These are phyloP conservation scores for Scheffersomyces illinoinensis DNA, from an alignment of 1,139 yeast species.

Conservation along the genomic window DNA sequence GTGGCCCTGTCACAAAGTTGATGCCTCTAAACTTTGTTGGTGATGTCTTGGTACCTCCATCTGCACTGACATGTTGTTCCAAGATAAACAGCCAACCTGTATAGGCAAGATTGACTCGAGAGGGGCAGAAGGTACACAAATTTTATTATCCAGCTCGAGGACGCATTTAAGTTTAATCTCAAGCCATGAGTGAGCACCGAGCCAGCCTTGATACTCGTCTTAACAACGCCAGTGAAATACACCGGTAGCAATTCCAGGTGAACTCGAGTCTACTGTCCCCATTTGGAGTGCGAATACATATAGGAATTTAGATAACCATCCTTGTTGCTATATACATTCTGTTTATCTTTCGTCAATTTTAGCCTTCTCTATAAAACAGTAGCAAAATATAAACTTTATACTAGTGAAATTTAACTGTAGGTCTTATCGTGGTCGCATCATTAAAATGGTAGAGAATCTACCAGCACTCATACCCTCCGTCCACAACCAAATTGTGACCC, in stretches of 20 bases:
- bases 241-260: background rate
- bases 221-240: background rate
- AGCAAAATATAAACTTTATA: background rate
- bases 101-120: background rate
- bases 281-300: background rate
- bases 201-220: background rate
- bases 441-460: conserved; percentile 1
- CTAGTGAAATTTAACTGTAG: background rate
- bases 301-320: background rate
- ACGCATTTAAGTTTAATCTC: background rate
- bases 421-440: background rate
- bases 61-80: too few relatives aligned
- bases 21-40: background rate
- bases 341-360: background rate
- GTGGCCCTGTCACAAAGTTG: background rate
- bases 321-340: background rate
- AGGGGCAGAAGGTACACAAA: background rate
- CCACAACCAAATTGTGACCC: conserved; percentile 52
- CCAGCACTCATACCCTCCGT: conserved; percentile 43
- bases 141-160: background rate
- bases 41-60: background rate
- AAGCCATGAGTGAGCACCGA: background rate
- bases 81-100: background rate
- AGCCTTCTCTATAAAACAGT: background rate
- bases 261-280: background rate